These are phyloP conservation scores for Teratosphaeria nubilosa DNA, from an alignment of 2,329 filamentous ascomycete species.

Conservation along the genomic window DNA sequence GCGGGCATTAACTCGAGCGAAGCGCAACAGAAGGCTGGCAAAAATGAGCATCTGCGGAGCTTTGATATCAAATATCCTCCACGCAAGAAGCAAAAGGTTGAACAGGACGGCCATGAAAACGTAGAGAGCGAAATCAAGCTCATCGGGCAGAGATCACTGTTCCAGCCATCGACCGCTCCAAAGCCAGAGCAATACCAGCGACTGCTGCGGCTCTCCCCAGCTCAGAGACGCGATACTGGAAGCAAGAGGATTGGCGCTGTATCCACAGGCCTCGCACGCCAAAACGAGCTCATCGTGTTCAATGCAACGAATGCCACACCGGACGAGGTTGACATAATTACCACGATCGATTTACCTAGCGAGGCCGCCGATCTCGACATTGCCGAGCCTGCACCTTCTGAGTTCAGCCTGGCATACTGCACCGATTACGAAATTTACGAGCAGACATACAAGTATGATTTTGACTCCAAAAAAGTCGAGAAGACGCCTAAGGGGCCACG, in stretches of 20 bases:
- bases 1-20: constrained; percentile 79
- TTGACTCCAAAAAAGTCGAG: constrained; percentile 29
- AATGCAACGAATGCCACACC: constrained; percentile 50
- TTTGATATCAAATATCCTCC: constrained; percentile 54
- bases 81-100: constrained; percentile 30
- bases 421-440: constrained; percentile 65
- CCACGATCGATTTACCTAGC: constrained; percentile 41
- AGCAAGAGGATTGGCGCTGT: constrained; percentile 62
- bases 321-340: constrained; percentile 42
- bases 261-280: constrained; percentile 62
- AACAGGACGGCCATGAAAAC: constrained; percentile 23
- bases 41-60: constrained; percentile 74
- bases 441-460: constrained; percentile 47
- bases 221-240: constrained; percentile 39
- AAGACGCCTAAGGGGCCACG: constrained; percentile 33
- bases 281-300: constrained; percentile 73
- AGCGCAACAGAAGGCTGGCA: constrained; percentile 60
- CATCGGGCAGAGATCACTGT: constrained; percentile 43
- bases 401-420: constrained; percentile 69
- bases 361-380: constrained; percentile 64
- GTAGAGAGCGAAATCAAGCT: constrained; percentile 30
- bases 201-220: constrained; percentile 47
- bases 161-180: constrained; percentile 32
- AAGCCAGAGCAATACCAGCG: constrained; percentile 52
- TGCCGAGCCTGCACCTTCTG: constrained; percentile 48